Conservation (phyloP, 2,329 filamentous ascomycete genomes). For the Aureobasidium sp. region DNA sequence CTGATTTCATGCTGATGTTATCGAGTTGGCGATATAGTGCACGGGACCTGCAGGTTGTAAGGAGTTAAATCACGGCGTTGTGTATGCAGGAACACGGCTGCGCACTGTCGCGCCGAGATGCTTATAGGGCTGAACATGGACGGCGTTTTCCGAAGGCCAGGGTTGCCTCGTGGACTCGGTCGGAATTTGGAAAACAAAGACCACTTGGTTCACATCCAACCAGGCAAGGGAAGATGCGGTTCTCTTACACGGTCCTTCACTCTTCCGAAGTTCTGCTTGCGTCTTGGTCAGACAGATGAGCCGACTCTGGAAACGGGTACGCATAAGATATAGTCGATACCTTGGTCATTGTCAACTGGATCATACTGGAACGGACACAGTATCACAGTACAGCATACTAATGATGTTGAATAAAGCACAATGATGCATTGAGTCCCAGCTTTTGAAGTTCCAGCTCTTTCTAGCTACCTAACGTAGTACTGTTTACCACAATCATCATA, state of each 20-base stretch:
- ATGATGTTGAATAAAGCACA: background rate
- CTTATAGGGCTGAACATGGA: background rate
- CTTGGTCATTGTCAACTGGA: too few relatives aligned
- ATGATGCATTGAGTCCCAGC: background rate
- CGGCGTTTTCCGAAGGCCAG: background rate
- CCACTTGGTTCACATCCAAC: too few relatives aligned
- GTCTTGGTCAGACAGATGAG: too few relatives aligned
- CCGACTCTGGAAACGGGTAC: too few relatives aligned
- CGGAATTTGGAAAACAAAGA: background rate
- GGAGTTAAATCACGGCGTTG: conserved; percentile 1
- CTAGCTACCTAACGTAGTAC: background rate
- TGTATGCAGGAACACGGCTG: conserved; percentile 13
- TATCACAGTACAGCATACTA: background rate
- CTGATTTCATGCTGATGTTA: conserved; percentile 4
- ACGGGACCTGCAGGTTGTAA: conserved; percentile 4
- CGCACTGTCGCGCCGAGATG: background rate
- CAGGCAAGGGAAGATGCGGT: too few relatives aligned
- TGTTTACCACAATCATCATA: background rate
- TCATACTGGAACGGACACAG: too few relatives aligned
- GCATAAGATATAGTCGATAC: too few relatives aligned
- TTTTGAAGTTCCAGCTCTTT: background rate
- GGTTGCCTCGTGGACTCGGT: background rate
- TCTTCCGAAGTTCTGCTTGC: too few relatives aligned
- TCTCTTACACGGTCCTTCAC: too few relatives aligned
- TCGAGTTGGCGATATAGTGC: conserved; percentile 1